Conservation (phyloP, 768 basidiomycete genomes). For the Hypholoma sublateritium region DNA sequence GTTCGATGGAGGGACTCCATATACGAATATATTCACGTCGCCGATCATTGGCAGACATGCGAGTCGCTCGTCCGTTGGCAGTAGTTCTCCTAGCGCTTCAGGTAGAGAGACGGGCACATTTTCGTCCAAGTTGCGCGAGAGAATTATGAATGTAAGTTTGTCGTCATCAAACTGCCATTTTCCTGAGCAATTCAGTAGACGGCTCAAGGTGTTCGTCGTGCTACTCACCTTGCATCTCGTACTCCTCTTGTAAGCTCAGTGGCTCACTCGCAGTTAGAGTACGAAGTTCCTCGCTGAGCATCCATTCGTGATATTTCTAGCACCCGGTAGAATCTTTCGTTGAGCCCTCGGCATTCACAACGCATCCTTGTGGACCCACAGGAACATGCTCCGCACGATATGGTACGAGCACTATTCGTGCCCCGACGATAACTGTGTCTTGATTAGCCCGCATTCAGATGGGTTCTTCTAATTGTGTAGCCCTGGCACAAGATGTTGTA, state of each 20-base stretch:
- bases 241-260: constrained; percentile 76
- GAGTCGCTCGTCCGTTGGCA: constrained; percentile 35
- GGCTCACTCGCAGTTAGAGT: constrained; percentile 85
- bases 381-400: constrained; percentile 63
- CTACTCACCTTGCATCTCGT: constrained; percentile 80
- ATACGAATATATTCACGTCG: constrained; percentile 90
- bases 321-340: background rate
- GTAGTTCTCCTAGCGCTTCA: constrained; percentile 7
- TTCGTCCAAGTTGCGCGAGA: constrained; percentile 40
- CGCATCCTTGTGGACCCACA: constrained; percentile 23
- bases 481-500: too few species aligned
- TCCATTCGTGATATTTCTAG: constrained; percentile 88
- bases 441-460: constrained; percentile 66
- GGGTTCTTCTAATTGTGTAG: too few species aligned
- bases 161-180: constrained; percentile 89
- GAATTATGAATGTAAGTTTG: constrained; percentile 91
- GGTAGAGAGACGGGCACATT: constrained; percentile 11
- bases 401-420: constrained; percentile 75
- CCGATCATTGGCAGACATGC: constrained; percentile 69
- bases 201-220: background rate
- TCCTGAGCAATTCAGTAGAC: constrained; percentile 37
- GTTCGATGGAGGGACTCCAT: constrained; percentile 34
- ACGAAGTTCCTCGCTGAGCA: constrained; percentile 72
- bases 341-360: background rate
- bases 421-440: constrained; percentile 62